Percentiles rank a stretch among this genome's conserved stretches.
These are phyloP conservation scores for Microthyrium microscopicum DNA, from an alignment of 2,329 filamentous ascomycete species.

Conservation along the genomic window DNA sequence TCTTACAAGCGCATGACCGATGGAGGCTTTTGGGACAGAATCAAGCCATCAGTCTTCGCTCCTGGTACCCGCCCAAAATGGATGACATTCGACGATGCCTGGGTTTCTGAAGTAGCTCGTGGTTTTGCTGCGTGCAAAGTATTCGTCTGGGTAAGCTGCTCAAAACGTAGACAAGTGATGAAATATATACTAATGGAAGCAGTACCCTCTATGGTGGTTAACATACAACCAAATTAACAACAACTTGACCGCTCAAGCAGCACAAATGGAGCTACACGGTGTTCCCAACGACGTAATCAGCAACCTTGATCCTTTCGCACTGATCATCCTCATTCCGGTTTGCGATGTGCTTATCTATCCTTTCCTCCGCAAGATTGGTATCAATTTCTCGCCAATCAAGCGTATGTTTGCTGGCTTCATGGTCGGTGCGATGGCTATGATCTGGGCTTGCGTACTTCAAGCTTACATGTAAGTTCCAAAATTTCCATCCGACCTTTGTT, in stretches of 20 bases:
- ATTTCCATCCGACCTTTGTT: too few species aligned
- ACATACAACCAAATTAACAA: constrained; percentile 51
- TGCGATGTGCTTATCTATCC: constrained; percentile 54
- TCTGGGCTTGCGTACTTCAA: constrained; percentile 40
- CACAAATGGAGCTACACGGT: constrained; percentile 49
- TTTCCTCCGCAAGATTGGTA: constrained; percentile 41
- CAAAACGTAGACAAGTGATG: too few species aligned
- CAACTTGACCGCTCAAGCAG: constrained; percentile 52
- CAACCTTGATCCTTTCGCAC: constrained; percentile 59
- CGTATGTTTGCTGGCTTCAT: constrained; percentile 57
- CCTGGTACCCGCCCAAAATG: constrained; percentile 39
- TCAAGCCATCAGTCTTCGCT: constrained; percentile 46
- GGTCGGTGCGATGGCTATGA: constrained; percentile 43
- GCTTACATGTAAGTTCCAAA: constrained; percentile 38
- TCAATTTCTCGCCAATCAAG: constrained; percentile 60
- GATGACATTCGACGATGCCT: constrained; percentile 69
- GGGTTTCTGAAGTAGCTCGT: constrained; percentile 64
- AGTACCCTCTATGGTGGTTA: constrained; percentile 53
- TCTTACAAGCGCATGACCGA: constrained; percentile 39
- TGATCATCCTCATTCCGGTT: constrained; percentile 60
- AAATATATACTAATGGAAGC: too few species aligned
- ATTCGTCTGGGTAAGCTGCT: constrained; percentile 42
- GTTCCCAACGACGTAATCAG: constrained; percentile 64
- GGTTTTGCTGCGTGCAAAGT: constrained; percentile 29
- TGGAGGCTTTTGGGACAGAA: constrained; percentile 43